Base-by-base conservation (phyloP, 163 green algal species). In the Coccomyxa subellipsoidea region DNA sequence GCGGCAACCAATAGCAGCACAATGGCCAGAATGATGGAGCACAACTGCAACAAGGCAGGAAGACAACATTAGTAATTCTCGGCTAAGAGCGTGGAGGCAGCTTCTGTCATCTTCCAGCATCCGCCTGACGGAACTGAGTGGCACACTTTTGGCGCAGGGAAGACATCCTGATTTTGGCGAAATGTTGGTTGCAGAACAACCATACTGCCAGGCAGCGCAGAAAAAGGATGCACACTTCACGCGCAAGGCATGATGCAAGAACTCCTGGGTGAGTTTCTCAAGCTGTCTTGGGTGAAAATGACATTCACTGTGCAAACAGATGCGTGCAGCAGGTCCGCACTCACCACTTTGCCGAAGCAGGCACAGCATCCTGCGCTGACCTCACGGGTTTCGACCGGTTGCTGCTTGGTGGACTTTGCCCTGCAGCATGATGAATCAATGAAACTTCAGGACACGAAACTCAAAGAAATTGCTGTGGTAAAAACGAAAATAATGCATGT, bases 281-380 rank as follows among this genome's bases (percentile, higher is more conserved):
- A n/a, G n/a, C n/a, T n/a, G n/a, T n/a, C n/a, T n/a, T n/a, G n/a
- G n/a, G n/a, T n/a, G n/a, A n/a, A n/a, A n/a, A n/a, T n/a, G n/a
- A n/a, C n/a, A n/a, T n/a, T n/a, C n/a, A n/a, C n/a, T n/a, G n/a
- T n/a, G n/a, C n/a, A n/a, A n/a, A n/a, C n/a, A n/a, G n/a, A n/a
- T n/a, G n/a, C n/a, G n/a, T n/a, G n/a, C n/a, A n/a, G 23, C 4
- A 7, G 23, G 4, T 59, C 15, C 21, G 23, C 21, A 59, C 66
- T 73, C 66, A 73, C 66, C 66, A 73, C 66, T 73, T 73, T 73
- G 18, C 66, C 66, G 27, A 73, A 73, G 66, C 66, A 34, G 29
- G 66, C 66, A 34, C 66, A 73, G 66, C 66, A 73, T 36, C 66
- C 66, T 27, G 66, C 66, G 27, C 27, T n/a, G 27, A 73, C 66